Evolutionary conservation across 352 stramenopile species (phyloP), one percentile per base, ranked within the genome.

Genomic region (Globisporangium alternatum): DNA sequence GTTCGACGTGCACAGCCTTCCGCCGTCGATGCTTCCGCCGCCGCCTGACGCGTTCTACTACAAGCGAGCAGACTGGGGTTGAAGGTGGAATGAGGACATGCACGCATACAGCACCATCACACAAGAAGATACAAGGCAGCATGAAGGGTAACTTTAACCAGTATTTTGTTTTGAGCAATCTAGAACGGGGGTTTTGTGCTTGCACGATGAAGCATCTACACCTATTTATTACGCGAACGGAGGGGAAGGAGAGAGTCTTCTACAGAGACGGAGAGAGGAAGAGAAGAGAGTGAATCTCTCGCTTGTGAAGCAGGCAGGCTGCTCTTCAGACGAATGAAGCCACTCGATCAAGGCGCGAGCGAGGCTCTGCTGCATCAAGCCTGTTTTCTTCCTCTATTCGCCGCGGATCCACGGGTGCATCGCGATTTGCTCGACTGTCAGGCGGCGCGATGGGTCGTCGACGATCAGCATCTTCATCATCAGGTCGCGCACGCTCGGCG

Each of bases 351-450:
- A 22, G 4, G 19, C 17, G 19, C 43, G 5, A 48, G 43, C 43
- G 43, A 48, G 43, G 43, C 7, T 48, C 43, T 22, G 19, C 43
- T 22, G 15, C 43, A 22, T 9, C 5, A 21, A 48, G 43, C 43
- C 22, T 7, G 43, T 47, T 41, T 44, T 54, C 33, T 39, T 22
- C 22, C 25, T 60, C 68, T 84, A 90, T 74, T 80, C 80, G 37
- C 81, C 80, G 45, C 83, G 78, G 51, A 95, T 75, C 86, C 86
- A 95, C 58, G 86, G 86, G 64, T 95, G 86, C 76, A 84, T 80
- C 31, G 82, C 84, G 57, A 95, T 95, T 68, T 95, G 78, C 64
- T 91, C 81, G 67, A 95, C 77, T 60, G 83, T 93, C 59, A 95
- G 74, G 7, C 86, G 82, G 43, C 70, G 74, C 41, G 80, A 71